These are phyloP conservation scores for Theileria parva DNA, from an alignment of 169 alveolate genomes.

Conservation along the genomic window DNA sequence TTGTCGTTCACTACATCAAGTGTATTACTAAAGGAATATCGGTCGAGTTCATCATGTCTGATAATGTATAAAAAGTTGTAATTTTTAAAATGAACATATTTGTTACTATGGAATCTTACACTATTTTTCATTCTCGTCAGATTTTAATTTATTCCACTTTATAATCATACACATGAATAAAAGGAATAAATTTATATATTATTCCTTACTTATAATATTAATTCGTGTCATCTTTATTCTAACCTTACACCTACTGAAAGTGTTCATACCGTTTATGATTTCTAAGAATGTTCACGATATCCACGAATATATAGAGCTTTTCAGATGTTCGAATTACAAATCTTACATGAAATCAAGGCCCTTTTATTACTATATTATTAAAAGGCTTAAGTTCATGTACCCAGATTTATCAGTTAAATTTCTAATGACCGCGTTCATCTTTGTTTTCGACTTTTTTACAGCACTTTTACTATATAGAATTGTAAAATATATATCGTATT, in stretches of 20 bases:
- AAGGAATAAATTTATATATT: neutral
- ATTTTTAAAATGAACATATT: neutral
- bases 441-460: constrained; percentile 27
- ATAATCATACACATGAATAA: constrained; percentile 6
- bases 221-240: constrained; percentile 10
- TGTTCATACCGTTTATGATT: constrained; percentile 31
- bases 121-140: neutral
- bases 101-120: neutral
- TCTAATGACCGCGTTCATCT: constrained; percentile 25
- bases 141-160: neutral
- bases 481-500: neutral
- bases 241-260: constrained; percentile 7
- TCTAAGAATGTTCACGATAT: constrained; percentile 42
- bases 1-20: constrained; percentile 83
- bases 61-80: constrained; percentile 71
- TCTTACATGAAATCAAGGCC: constrained; percentile 16
- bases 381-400: neutral
- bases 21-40: constrained; percentile 86
- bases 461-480: constrained; percentile 23
- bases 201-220: constrained; percentile 2
- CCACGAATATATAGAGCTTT: constrained; percentile 44
- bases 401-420: constrained; percentile 19
- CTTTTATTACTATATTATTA: constrained; percentile 20
- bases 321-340: constrained; percentile 2
- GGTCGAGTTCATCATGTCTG: constrained; percentile 80